phyloP scores from a whole-genome alignment of 805 yeast genomes.

The Candida anglica region DNA sequence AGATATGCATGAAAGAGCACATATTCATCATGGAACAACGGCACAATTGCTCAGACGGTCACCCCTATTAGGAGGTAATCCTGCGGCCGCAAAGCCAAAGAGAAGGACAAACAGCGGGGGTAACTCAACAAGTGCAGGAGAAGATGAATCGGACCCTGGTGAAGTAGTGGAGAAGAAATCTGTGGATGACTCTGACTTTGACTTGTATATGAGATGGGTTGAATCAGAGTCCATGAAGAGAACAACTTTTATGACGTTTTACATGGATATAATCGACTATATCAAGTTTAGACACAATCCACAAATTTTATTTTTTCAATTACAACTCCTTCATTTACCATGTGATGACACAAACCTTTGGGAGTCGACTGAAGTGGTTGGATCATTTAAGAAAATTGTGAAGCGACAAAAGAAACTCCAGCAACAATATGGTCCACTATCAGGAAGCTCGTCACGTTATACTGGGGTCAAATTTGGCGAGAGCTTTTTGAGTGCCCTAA shows the following conservation, averaged over 20 bases:
- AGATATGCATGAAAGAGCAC: slow-evolving; percentile 74
- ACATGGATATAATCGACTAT: slow-evolving; percentile 75
- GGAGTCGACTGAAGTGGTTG: slow-evolving; percentile 36
- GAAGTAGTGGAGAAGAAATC: slow-evolving; percentile 7
- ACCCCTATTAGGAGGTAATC: slow-evolving; percentile 73
- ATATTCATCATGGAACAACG: slow-evolving; percentile 82
- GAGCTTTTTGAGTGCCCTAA: slow-evolving; percentile 53
- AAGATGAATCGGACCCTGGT: slow-evolving; percentile 25
- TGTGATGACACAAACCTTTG: slow-evolving; percentile 38
- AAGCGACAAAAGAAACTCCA: slow-evolving; percentile 31
- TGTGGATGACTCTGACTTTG: slow-evolving; percentile 19
- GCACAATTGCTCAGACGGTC: slow-evolving; percentile 74
- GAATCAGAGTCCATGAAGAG: slow-evolving; percentile 77
- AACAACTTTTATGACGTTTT: slow-evolving; percentile 76
- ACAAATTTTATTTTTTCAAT: slow-evolving; percentile 32
- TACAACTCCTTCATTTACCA: slow-evolving; percentile 37
- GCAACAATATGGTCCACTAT: slow-evolving; percentile 6
- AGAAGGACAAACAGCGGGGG: slow-evolving; percentile 17
- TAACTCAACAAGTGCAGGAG: slow-evolving; percentile 28
- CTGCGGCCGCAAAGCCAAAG: slow-evolving; percentile 29
- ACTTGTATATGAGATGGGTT: slow-evolving; percentile 63
- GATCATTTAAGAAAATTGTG: slow-evolving; percentile 34
- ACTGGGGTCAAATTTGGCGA: slow-evolving; percentile 13
- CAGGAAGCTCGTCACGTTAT: slow-evolving; percentile 1
- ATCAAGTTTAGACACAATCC: slow-evolving; percentile 73